These are phyloP conservation scores for Spizellomyces sp. DNA, from an alignment of 192 early-diverging fungal genomes.

Conservation along the genomic window DNA sequence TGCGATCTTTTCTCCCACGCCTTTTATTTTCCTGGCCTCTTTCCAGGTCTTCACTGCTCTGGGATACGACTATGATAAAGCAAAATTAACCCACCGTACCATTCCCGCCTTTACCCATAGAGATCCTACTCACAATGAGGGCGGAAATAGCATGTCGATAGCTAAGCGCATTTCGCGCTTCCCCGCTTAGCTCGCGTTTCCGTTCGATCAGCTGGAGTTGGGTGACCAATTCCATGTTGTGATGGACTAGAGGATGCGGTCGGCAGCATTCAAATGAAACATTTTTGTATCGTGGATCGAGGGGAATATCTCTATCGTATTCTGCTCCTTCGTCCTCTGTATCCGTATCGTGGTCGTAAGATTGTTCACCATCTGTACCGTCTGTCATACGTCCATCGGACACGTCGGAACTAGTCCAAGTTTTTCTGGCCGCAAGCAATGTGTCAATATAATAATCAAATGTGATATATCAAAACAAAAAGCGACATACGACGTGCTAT, in stretches of 20 bases:
- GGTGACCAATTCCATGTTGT: constrained; percentile 24
- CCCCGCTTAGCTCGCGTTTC: constrained; percentile 16
- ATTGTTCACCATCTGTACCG: background rate
- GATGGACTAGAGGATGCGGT: constrained; percentile 24
- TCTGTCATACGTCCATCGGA: too few relatives aligned
- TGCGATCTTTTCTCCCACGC: constrained; percentile 40
- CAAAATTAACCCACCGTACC: constrained; percentile 3
- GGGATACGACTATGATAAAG: constrained; percentile 29
- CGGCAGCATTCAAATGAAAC: constrained; percentile 13
- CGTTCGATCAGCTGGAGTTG: constrained; percentile 24
- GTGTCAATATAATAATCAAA: background rate
- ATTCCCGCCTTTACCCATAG: background rate
- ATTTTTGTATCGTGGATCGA: constrained; percentile 10
- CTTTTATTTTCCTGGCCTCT: constrained; percentile 38
- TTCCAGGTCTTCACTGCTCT: constrained; percentile 21
- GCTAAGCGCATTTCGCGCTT: constrained; percentile 27
- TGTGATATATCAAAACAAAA: background rate
- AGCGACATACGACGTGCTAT: background rate
- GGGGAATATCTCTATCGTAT: constrained; percentile 21
- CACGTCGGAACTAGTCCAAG: too few relatives aligned
- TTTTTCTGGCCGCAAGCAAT: background rate
- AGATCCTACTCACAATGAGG: constrained; percentile 26
- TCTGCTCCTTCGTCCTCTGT: constrained; percentile 1
- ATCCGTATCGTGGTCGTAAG: too few relatives aligned
- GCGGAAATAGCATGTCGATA: constrained; percentile 34